Percentiles rank a stretch among this genome's conserved stretches.
These are phyloP conservation scores for Oryza australiensis DNA, from an alignment of 176 grass and related monocot species.

Conservation along the genomic window DNA sequence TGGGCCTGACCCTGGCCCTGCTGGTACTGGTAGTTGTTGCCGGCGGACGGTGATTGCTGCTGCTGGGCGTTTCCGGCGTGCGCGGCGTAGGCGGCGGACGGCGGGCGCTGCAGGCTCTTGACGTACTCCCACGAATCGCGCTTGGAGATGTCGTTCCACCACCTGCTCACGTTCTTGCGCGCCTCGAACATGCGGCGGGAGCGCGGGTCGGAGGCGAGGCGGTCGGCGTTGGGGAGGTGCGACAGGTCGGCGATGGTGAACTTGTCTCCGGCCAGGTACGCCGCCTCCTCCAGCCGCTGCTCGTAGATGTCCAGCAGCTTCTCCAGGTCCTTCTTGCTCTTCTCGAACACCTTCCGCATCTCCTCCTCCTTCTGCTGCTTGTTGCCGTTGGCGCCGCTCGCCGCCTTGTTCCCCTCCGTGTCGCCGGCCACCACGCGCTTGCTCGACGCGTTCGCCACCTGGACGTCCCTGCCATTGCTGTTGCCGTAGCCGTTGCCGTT, in stretches of 20 bases:
- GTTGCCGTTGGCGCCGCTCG: background rate
- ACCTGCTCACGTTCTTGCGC: conserved; percentile 66
- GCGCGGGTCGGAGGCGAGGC: conserved; percentile 48
- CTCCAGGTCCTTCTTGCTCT: conserved; percentile 63
- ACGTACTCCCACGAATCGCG: conserved; percentile 71
- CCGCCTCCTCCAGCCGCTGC: conserved; percentile 60
- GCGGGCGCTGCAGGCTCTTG: conserved; percentile 65
- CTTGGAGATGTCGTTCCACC: conserved; percentile 65
- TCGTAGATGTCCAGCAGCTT: conserved; percentile 91
- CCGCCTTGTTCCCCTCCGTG: background rate
- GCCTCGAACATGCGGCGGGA: conserved; percentile 53
- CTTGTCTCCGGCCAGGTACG: conserved; percentile 66
- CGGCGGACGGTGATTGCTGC: background rate
- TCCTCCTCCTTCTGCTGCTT: conserved; percentile 42
- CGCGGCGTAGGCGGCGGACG: background rate
- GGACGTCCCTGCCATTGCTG: background rate
- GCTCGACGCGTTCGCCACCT: conserved; percentile 18
- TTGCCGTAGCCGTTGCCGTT: background rate
- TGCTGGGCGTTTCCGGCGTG: background rate
- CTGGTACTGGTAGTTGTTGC: conserved; percentile 6
- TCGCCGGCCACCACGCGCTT: background rate
- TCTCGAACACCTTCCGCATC: conserved; percentile 48
- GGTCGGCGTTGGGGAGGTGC: conserved; percentile 81
- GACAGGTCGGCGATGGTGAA: conserved; percentile 99
- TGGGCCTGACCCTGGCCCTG: background rate